Percentiles rank a stretch among this genome's conserved stretches.
Evolutionary conservation across 2,329 filamentous ascomycete genomes (phyloP).

Genomic region (Ophiostoma ulmi): DNA sequence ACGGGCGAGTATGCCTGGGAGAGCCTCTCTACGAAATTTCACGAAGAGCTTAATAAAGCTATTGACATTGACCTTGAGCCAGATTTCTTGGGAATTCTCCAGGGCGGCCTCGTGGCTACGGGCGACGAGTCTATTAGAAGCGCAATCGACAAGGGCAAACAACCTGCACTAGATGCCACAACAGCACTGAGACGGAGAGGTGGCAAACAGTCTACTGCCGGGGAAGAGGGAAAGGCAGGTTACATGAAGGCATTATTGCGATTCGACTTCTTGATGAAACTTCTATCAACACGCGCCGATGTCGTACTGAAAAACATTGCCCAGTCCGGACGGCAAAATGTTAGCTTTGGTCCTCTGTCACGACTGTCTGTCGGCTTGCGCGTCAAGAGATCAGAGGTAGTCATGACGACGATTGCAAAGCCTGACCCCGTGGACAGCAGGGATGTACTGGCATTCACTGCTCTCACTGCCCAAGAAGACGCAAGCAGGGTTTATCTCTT

Average conservation of each 20-base stretch:
- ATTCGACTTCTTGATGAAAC: conserved; percentile 58
- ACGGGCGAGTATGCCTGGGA: conserved; percentile 8
- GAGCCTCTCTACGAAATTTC: conserved; percentile 39
- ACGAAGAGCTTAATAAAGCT: conserved; percentile 24
- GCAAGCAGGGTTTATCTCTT: conserved; percentile 51
- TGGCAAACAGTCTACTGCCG: too few species aligned
- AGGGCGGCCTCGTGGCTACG: conserved; percentile 7
- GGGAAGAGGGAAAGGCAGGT: conserved; percentile 30
- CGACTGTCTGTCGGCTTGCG: conserved; percentile 42
- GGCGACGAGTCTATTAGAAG: neutral
- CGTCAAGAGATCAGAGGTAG: conserved; percentile 52
- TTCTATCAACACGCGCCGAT: conserved; percentile 54
- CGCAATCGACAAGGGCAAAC: neutral
- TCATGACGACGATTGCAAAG: conserved; percentile 43
- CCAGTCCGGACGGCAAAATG: conserved; percentile 62
- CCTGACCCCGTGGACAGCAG: conserved; percentile 34
- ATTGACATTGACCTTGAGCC: conserved; percentile 18
- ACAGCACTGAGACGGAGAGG: neutral
- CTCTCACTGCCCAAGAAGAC: conserved; percentile 28
- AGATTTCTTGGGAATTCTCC: conserved; percentile 21
- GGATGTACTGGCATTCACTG: conserved; percentile 37
- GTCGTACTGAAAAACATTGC: conserved; percentile 63
- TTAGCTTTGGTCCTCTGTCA: conserved; percentile 57
- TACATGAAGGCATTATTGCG: conserved; percentile 52
- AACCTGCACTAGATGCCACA: neutral